Evolutionary conservation across 352 stramenopile genomes (phyloP).

Genomic region (Globisporangium abappressorium): DNA sequence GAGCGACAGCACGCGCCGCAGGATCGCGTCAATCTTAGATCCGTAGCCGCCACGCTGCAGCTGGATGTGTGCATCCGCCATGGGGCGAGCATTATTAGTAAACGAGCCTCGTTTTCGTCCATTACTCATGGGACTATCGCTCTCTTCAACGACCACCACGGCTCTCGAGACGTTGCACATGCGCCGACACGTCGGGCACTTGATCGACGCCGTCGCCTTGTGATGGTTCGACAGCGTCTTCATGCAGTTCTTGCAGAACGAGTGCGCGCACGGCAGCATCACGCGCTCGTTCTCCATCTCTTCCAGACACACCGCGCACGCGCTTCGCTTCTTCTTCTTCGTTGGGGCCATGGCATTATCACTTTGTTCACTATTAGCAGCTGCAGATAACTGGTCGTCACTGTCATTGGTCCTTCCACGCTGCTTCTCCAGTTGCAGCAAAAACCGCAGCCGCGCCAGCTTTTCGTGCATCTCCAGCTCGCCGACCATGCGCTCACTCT

Average conservation of each 20-base stretch:
- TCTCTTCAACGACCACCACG: conserved; percentile 24
- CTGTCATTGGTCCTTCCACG: conserved; percentile 5
- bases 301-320: conserved; percentile 82
- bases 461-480: conserved; percentile 46
- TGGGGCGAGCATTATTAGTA: not conserved
- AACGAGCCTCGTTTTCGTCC: not conserved
- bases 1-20: conserved; percentile 44
- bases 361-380: not conserved
- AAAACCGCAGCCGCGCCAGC: conserved; percentile 57
- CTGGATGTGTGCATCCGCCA: conserved; percentile 12
- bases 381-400: not conserved
- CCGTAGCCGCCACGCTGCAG: conserved; percentile 39
- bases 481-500: conserved; percentile 41
- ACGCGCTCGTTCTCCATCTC: conserved; percentile 53
- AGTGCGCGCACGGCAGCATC: conserved; percentile 87
- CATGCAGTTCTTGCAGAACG: conserved; percentile 60
- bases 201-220: conserved; percentile 24
- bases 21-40: conserved; percentile 70
- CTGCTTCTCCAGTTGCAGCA: conserved; percentile 46
- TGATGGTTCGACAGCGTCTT: conserved; percentile 31
- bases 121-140: not conserved
- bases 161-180: conserved; percentile 22
- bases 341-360: not conserved
- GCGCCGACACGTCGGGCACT: conserved; percentile 61
- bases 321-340: conserved; percentile 10